A percentile compares a stretch with the other conserved stretches of the same genome.
phyloP scores from a whole-genome alignment of 768 basidiomycete species.

The Hirschioporus abietinus region DNA sequence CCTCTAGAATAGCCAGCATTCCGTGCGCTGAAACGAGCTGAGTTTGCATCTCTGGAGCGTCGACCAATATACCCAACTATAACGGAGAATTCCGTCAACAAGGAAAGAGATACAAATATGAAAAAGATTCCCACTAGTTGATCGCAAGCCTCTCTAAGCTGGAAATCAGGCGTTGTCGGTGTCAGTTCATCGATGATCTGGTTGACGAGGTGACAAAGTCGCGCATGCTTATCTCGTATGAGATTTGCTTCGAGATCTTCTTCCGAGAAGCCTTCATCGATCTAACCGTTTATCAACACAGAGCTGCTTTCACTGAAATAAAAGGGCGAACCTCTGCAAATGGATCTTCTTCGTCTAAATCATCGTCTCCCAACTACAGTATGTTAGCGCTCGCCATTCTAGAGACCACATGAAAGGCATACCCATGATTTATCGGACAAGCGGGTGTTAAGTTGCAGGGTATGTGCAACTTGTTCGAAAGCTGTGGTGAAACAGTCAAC shows the following conservation, averaged over 20 bases:
- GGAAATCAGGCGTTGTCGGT: constrained; percentile 75
- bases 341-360: constrained; percentile 90
- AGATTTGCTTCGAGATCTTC: constrained; percentile 91
- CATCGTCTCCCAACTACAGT: constrained; percentile 68
- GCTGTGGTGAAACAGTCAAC: constrained; percentile 23
- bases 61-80: constrained; percentile 70
- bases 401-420: constrained; percentile 11
- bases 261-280: constrained; percentile 89
- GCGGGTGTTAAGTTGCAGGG: constrained; percentile 79
- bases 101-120: constrained; percentile 2
- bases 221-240: constrained; percentile 88
- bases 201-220: constrained; percentile 75
- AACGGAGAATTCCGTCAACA: constrained; percentile 9
- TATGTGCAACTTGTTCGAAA: constrained; percentile 60
- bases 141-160: constrained; percentile 79
- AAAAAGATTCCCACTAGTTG: constrained; percentile 58
- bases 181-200: constrained; percentile 84
- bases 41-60: constrained; percentile 77
- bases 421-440: constrained; percentile 92
- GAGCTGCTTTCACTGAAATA: not conserved
- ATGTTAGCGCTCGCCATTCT: not conserved
- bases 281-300: constrained; percentile 35
- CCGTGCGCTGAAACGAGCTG: constrained; percentile 93
- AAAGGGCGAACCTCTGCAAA: constrained; percentile 71
- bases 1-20: constrained; percentile 91